phyloP scores from a whole-genome alignment of 768 basidiomycete genomes.

The Trametes villosa region DNA sequence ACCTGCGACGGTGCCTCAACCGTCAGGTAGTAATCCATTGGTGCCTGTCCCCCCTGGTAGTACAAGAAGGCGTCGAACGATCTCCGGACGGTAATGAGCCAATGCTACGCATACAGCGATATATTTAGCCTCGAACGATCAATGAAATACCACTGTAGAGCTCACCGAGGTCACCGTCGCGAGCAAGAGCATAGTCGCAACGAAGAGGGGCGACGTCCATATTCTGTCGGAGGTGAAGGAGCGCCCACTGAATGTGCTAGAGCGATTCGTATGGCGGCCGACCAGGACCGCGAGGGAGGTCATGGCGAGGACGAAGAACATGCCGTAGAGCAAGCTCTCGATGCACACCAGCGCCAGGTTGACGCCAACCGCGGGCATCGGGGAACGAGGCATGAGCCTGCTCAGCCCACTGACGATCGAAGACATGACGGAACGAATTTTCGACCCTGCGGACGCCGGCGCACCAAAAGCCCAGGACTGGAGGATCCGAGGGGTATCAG shows the following conservation, averaged over 20 bases:
- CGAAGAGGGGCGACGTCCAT: conserved; percentile 13
- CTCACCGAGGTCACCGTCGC: conserved; percentile 10
- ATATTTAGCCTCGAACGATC: not conserved
- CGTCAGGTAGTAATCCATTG: conserved; percentile 13
- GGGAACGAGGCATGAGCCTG: conserved; percentile 5
- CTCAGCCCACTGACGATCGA: conserved; percentile 4
- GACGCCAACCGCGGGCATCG: conserved; percentile 8
- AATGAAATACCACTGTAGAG: not conserved
- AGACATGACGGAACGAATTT: not conserved
- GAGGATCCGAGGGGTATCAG: not conserved
- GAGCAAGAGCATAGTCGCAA: conserved; percentile 5
- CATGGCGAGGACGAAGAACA: conserved; percentile 16
- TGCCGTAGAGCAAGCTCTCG: conserved; percentile 12
- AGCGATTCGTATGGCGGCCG: conserved; percentile 12
- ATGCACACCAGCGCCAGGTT: conserved; percentile 12
- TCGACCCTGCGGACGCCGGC: conserved; percentile 13
- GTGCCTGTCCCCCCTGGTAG: conserved; percentile 2
- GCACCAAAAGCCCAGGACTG: not conserved
- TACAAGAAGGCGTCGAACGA: conserved; percentile 12
- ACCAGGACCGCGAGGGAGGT: conserved; percentile 18
- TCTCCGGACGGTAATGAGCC: conserved; percentile 13
- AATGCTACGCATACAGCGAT: conserved; percentile 1
- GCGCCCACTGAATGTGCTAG: conserved; percentile 3
- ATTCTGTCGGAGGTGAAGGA: not conserved
- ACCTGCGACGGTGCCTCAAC: conserved; percentile 13